Base-by-base conservation (phyloP, 805 yeast species). In the Yarrowia phangngaensis region DNA sequence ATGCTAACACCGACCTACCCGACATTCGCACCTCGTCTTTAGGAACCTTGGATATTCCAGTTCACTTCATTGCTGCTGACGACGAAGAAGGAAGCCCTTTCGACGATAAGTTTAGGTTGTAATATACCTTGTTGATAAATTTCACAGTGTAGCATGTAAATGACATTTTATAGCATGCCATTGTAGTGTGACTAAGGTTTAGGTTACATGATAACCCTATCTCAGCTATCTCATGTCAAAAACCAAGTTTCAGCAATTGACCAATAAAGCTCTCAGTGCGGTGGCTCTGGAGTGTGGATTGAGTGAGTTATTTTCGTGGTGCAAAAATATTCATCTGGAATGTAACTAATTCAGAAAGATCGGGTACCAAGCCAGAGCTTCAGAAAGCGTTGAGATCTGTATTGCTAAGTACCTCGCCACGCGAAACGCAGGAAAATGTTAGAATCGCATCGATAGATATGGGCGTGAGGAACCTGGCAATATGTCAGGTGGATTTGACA, bases 31-130 rank as follows among this genome's bases (percentile, higher is more conserved):
- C n/a, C n/a, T n/a, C n/a, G n/a, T n/a, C n/a, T n/a, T n/a, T n/a
- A n/a, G n/a, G n/a, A n/a, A n/a, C n/a, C 2, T 20, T 41, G 8
- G 48, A 41, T 14, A 30, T 41, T 15, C 48, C 48, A 6, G 34
- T 41, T 11, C 48, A 41, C 28, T 23, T 41, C 28, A 41, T 41
- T 28, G 27, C 17, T 2, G 20, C 32, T 8, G 45, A 38, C 16
- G 20, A n/a, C n/a, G 48, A 31, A 3, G 22, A 41, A 22, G 35
- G 16, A 13, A 14, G 22, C 12, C 48, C 48, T 15, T 41, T 41
- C 11, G 48, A 41, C 15, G 48, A 41, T 16, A 41, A 30, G 35
- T 41, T 41, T 15, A n/a, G 22, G 16, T 20, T 38, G 16, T 38
- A 27, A 13, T 14, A n/a, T n/a, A n/a, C n/a, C n/a, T n/a, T n/a